phyloP scores from a whole-genome alignment of 306 rosid genomes.

The Prunus fruticosa region DNA sequence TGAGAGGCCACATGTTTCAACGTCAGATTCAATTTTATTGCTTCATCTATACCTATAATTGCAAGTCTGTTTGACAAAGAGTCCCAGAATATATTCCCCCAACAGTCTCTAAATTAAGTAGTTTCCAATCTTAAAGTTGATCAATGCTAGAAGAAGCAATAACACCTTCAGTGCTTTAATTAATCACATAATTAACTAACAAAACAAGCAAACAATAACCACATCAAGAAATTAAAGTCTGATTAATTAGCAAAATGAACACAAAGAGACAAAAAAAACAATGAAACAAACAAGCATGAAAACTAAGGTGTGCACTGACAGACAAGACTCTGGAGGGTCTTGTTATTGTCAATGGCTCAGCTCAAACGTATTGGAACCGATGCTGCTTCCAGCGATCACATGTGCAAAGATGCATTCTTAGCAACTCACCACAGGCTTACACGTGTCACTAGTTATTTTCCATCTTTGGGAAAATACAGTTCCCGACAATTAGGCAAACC shows the following conservation, averaged over 20 bases:
- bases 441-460: background rate
- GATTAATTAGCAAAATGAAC: background rate
- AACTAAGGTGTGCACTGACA: background rate
- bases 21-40: background rate
- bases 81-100: conserved; percentile 17
- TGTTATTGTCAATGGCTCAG: background rate
- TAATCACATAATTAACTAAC: background rate
- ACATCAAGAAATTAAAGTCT: background rate
- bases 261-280: background rate
- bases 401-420: conserved; percentile 1
- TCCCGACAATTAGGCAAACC: background rate
- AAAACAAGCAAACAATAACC: background rate
- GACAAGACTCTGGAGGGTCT: background rate
- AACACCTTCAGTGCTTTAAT: background rate
- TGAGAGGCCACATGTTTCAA: background rate
- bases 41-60: background rate
- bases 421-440: background rate
- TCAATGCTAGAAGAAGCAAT: background rate
- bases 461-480: background rate
- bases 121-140: conserved; percentile 8
- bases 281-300: background rate
- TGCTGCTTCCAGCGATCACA: background rate
- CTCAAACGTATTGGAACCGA: background rate
- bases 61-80: background rate
- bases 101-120: conserved; percentile 15